Percentiles rank a stretch among this genome's conserved stretches.
phyloP scores from a whole-genome alignment of 2,329 filamentous ascomycete species.

The Colletotrichum sojae region DNA sequence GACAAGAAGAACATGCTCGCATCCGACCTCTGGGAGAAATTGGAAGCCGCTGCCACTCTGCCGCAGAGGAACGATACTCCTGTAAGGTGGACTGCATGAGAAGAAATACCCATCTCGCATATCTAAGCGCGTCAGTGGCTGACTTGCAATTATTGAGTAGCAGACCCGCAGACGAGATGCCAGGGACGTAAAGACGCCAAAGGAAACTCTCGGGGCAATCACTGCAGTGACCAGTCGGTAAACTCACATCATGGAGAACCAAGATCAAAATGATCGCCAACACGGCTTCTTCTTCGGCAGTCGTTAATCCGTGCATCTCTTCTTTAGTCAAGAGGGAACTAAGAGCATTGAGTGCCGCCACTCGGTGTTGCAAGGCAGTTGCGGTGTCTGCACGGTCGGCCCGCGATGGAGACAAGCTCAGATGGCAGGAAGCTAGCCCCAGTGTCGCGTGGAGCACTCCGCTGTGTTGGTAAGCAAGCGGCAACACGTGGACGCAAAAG shows the following conservation, averaged over 20 bases:
- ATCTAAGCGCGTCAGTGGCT: conserved; percentile 40
- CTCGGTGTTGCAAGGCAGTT: conserved; percentile 43
- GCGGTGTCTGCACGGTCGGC: conserved; percentile 34
- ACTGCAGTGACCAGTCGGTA: not conserved
- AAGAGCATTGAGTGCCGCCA: conserved; percentile 44
- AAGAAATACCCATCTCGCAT: conserved; percentile 46
- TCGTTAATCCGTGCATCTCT: conserved; percentile 28
- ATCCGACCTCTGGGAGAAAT: conserved; percentile 38
- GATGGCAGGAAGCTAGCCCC: conserved; percentile 46
- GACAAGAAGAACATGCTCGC: conserved; percentile 46
- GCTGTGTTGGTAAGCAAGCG: conserved; percentile 44
- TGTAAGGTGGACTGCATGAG: conserved; percentile 46
- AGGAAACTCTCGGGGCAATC: no score
- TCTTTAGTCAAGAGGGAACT: conserved; percentile 43
- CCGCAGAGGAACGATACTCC: conserved; percentile 48
- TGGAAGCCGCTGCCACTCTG: conserved; percentile 40
- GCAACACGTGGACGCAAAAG: conserved; percentile 44
- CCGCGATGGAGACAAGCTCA: conserved; percentile 40
- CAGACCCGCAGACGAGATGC: no score
- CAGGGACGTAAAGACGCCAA: no score
- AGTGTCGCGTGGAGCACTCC: conserved; percentile 48
- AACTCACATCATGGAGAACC: conserved; percentile 46
- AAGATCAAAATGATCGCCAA: conserved; percentile 46
- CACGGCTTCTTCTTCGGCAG: conserved; percentile 44
- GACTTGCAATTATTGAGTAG: not conserved